Evolutionary conservation across 208 protist genomes (phyloP).

Genomic region (Crithidia mellificae): DNA sequence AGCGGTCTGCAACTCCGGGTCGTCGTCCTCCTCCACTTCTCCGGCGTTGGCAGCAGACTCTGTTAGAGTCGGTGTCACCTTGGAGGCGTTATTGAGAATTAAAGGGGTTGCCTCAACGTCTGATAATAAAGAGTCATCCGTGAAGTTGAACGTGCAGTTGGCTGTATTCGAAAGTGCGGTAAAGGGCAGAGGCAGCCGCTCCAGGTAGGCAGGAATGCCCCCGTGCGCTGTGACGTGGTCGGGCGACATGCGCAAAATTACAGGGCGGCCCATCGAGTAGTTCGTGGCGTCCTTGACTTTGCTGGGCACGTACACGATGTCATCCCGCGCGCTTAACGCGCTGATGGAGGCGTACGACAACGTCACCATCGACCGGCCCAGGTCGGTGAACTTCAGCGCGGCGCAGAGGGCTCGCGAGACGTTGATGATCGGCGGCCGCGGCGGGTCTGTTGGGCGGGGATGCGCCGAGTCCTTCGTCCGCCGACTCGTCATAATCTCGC

Average conservation of each 20-base stretch:
- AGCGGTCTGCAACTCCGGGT: constrained; percentile 10
- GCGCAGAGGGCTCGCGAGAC: constrained; percentile 16
- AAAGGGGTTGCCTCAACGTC: no score
- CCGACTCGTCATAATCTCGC: constrained; percentile 7
- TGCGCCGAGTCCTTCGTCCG: neutral
- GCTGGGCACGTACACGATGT: constrained; percentile 4
- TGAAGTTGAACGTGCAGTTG: no score
- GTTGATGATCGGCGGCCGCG: neutral
- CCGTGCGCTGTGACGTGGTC: neutral
- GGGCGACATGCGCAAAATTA: neutral
- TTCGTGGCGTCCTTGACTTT: neutral
- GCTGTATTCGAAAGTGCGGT: no score
- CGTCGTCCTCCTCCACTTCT: no score
- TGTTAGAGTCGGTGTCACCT: no score
- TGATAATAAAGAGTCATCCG: no score
- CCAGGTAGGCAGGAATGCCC: neutral
- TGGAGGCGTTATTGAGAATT: no score
- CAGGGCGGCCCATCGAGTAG: neutral
- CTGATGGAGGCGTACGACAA: constrained; percentile 10
- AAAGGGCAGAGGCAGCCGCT: neutral
- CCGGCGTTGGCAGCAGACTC: no score
- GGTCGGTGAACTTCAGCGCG: constrained; percentile 16
- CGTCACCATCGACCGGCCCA: constrained; percentile 1
- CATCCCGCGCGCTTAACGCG: neutral
- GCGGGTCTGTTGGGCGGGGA: neutral